These are phyloP conservation scores for Cladosporium sp. DNA, from an alignment of 2,329 filamentous ascomycete genomes.

Conservation along the genomic window DNA sequence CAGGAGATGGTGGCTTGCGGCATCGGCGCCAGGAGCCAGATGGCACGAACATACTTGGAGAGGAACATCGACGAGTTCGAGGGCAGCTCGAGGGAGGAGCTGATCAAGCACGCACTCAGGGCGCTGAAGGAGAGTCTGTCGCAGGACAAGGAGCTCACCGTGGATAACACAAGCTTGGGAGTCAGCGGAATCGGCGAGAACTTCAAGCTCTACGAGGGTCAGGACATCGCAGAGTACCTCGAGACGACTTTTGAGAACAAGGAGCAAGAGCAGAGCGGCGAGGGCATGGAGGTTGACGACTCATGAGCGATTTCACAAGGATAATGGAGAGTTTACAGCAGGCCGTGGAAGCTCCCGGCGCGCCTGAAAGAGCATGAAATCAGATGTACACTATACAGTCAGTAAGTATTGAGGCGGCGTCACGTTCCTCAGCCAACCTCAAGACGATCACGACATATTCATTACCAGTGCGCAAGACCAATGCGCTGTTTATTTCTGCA, in stretches of 20 bases:
- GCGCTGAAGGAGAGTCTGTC: constrained; percentile 94
- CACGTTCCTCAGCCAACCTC: neutral
- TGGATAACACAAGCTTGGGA: constrained; percentile 94
- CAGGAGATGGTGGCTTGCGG: constrained; percentile 97
- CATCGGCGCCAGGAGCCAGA: constrained; percentile 93
- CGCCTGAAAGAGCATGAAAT: constrained; percentile 16
- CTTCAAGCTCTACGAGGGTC: constrained; percentile 89
- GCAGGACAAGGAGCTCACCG: constrained; percentile 95
- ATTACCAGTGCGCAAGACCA: neutral
- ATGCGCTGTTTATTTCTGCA: neutral
- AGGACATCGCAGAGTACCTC: constrained; percentile 82
- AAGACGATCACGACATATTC: neutral
- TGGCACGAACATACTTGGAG: constrained; percentile 96
- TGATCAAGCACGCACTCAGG: constrained; percentile 85
- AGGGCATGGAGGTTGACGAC: constrained; percentile 38
- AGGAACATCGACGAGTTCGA: constrained; percentile 84
- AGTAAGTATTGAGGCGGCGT: constrained; percentile 13
- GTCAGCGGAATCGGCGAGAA: constrained; percentile 84
- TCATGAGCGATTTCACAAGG: constrained; percentile 10
- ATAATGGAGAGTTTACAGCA: constrained; percentile 5
- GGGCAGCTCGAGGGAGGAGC: constrained; percentile 74
- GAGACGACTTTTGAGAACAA: constrained; percentile 63
- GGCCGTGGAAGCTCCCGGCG: neutral
- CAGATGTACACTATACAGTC: constrained; percentile 19
- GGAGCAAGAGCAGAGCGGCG: constrained; percentile 36